phyloP scores from a whole-genome alignment of 139 green algal species.

The Chlamydomonas sphaeroides region DNA sequence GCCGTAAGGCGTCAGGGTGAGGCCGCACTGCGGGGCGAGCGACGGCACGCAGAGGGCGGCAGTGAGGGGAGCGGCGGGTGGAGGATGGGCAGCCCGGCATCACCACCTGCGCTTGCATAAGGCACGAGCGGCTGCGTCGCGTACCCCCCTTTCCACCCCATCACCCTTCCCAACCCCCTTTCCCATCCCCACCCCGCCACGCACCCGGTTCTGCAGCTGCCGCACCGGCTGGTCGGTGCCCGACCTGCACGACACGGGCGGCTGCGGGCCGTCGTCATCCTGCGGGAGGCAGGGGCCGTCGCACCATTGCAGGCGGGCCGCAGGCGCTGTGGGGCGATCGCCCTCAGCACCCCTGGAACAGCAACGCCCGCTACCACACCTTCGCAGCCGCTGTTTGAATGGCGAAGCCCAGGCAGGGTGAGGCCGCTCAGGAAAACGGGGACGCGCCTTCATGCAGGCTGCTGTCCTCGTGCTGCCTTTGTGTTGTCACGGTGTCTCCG shows the following conservation, averaged over 20 bases:
- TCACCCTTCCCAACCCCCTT: neutral
- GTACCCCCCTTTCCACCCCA: neutral
- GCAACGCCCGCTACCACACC: neutral
- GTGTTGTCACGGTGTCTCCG: neutral
- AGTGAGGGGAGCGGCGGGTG: too few relatives aligned
- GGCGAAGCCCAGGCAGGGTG: too few relatives aligned
- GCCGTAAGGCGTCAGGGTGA: too few relatives aligned
- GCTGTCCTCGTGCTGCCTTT: too few relatives aligned
- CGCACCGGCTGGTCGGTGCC: slow-evolving; percentile 15
- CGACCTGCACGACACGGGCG: neutral
- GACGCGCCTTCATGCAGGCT: too few relatives aligned
- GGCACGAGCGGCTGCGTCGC: too few relatives aligned
- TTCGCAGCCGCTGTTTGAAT: too few relatives aligned
- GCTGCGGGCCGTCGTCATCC: slow-evolving; percentile 36
- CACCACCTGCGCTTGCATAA: neutral
- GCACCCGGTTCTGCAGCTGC: slow-evolving; percentile 15
- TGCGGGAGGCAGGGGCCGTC: neutral
- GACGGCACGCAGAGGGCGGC: too few relatives aligned
- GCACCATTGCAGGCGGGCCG: neutral
- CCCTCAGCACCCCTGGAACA: too few relatives aligned
- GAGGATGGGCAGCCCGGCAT: too few relatives aligned
- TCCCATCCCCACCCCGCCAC: neutral
- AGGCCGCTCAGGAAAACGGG: too few relatives aligned
- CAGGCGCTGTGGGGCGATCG: neutral
- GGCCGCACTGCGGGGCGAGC: too few relatives aligned